Evolutionary conservation across 2,329 filamentous ascomycete species (phyloP).

Genomic region (Talaromyces sp.): DNA sequence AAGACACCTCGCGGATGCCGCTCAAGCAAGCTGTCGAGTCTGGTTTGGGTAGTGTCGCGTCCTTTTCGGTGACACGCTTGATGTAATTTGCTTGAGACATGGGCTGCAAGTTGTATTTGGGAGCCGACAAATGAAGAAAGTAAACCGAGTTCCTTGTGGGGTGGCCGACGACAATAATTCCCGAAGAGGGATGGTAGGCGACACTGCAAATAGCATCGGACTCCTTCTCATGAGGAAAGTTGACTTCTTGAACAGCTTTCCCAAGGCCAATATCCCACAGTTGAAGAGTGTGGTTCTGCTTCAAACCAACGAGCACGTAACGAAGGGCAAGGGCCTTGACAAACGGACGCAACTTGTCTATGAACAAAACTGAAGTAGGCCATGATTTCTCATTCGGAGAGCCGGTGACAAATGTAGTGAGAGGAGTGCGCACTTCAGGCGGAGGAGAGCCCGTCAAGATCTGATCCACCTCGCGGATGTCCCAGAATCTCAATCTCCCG

Average conservation of each 20-base stretch:
- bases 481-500: constrained; percentile 96
- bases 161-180: constrained; percentile 91
- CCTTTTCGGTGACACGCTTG: constrained; percentile 68
- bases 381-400: constrained; percentile 89
- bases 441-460: constrained; percentile 45
- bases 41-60: constrained; percentile 70
- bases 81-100: constrained; percentile 88
- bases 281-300: constrained; percentile 97
- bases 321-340: constrained; percentile 82
- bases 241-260: constrained; percentile 95
- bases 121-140: constrained; percentile 91
- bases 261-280: constrained; percentile 95
- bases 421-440: constrained; percentile 76
- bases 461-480: constrained; percentile 72
- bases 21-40: constrained; percentile 97
- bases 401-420: constrained; percentile 82
- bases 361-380: constrained; percentile 91
- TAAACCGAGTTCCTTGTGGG: constrained; percentile 97
- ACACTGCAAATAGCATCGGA: constrained; percentile 98
- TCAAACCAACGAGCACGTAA: constrained; percentile 96
- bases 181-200: constrained; percentile 84
- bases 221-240: constrained; percentile 91
- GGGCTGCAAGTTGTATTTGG: constrained; percentile 76
- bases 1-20: constrained; percentile 91
- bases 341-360: constrained; percentile 94